Evolutionary conservation across 169 alveolate genomes (phyloP), one percentile per base, ranked within the genome.

Genomic region (Plasmodium adleri): DNA sequence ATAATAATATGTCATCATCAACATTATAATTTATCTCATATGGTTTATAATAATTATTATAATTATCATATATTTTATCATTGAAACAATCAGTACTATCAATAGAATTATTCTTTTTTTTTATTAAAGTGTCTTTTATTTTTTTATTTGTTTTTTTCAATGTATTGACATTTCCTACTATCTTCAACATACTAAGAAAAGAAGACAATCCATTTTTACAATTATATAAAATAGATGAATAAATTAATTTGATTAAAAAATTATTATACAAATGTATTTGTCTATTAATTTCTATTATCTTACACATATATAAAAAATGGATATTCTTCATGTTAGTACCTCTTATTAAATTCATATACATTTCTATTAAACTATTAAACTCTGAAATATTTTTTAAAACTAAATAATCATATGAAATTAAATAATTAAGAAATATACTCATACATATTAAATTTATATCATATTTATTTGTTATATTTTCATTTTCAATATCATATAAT

Each of bases 231-330:
- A 72, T n/a, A 17, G 90, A 80, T 9, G 83, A 54, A 50, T 80
- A 68, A 28, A 80, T 10, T 32, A 67, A 17, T 59, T 68, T 67
- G 63, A 49, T 66, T 17, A 67, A 6, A 24, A 80, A 67, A 62
- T 80, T 66, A 49, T 71, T 80, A 45, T 59, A 80, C 13, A 80
- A 67, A 54, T 67, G 15, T 67, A 58, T 20, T n/a, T 68, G 15
- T 39, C 78, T 47, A 62, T 39, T 47, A 39, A 80, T 43, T n/a
- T 47, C 45, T 15, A 80, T 15, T n/a, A 80, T 80, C 24, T 17
- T 66, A 47, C n/a, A 71, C 8, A 64, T 67, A 62, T 80, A 80
- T 67, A 80, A 80, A 80, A 67, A 80, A 28, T 80, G 90, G 22
- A 80, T 59, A 52, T 68, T 28, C 13, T 22, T 50, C 12, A 80